Conservation (phyloP, 768 basidiomycete genomes). For the Pulveroboletus sp. region DNA sequence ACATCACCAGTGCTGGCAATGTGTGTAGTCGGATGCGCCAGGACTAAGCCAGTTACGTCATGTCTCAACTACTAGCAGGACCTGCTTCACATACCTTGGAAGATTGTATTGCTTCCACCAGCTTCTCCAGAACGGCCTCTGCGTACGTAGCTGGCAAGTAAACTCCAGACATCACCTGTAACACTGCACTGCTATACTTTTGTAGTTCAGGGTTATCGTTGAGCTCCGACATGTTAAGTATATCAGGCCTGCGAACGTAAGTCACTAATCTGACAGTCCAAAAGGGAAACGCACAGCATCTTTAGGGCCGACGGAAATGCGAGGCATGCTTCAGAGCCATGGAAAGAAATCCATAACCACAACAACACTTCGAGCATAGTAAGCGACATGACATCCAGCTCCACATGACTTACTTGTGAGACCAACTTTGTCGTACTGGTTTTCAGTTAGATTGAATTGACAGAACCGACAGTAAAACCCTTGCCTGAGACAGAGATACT, state of each 20-base stretch:
- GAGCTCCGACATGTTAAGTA: conserved; percentile 85
- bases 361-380: conserved; percentile 53
- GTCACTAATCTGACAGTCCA: not conserved
- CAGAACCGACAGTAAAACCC: conserved; percentile 8
- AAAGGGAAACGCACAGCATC: conserved; percentile 57
- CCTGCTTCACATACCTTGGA: conserved; percentile 53
- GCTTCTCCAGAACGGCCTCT: conserved; percentile 53
- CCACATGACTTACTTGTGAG: conserved; percentile 55
- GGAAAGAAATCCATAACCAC: conserved; percentile 77
- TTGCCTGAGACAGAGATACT: conserved; percentile 74
- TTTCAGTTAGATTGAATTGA: conserved; percentile 11
- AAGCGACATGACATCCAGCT: conserved; percentile 3
- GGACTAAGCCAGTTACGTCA: conserved; percentile 46
- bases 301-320: conserved; percentile 75
- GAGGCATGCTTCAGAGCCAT: conserved; percentile 69
- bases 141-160: conserved; percentile 68
- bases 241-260: conserved; percentile 61
- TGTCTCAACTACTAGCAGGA: conserved; percentile 1
- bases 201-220: conserved; percentile 84
- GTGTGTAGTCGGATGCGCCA: conserved; percentile 89
- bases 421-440: conserved; percentile 82
- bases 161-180: conserved; percentile 79
- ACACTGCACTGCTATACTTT: conserved; percentile 70
- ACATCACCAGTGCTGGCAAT: conserved; percentile 81
- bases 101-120: conserved; percentile 69